A percentile compares a stretch with the other conserved stretches of the same genome.
phyloP scores from a whole-genome alignment of 768 basidiomycete species.

The Holtermanniella nyarrowii region DNA sequence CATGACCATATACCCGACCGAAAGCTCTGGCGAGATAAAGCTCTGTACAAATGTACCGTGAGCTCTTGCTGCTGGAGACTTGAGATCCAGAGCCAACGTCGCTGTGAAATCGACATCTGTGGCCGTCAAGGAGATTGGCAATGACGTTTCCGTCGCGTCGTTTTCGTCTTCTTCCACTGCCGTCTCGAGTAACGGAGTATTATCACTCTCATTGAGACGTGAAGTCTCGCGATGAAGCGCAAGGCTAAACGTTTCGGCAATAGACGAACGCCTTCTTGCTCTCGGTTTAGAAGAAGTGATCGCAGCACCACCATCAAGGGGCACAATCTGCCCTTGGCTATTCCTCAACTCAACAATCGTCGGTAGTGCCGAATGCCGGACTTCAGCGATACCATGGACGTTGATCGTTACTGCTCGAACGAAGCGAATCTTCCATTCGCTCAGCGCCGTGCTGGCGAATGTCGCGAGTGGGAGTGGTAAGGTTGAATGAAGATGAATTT shows the following conservation, averaged over 20 bases:
- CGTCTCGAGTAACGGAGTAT: background rate
- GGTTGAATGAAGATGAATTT: constrained; percentile 29
- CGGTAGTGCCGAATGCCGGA: background rate
- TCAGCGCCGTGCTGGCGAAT: constrained; percentile 22
- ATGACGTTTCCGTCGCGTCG: background rate
- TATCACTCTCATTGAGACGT: background rate
- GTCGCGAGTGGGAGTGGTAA: constrained; percentile 19
- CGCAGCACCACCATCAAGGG: background rate
- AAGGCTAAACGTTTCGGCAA: background rate
- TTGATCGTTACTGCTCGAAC: constrained; percentile 24
- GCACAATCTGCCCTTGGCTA: background rate
- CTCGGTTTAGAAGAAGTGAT: background rate
- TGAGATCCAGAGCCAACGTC: background rate
- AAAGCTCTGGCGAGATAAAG: background rate
- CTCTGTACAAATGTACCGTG: background rate
- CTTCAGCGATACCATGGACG: background rate
- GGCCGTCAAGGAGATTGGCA: background rate
- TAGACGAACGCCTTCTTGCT: background rate
- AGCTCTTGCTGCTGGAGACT: background rate
- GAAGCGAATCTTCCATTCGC: constrained; percentile 21
- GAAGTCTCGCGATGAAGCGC: background rate
- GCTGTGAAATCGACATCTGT: background rate
- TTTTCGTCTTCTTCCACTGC: background rate
- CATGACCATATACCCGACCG: background rate
- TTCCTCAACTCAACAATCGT: background rate